A percentile compares a stretch with the other conserved stretches of the same genome.
Conservation (phyloP, 306 rosid genomes). For the Carpinus viminea region DNA sequence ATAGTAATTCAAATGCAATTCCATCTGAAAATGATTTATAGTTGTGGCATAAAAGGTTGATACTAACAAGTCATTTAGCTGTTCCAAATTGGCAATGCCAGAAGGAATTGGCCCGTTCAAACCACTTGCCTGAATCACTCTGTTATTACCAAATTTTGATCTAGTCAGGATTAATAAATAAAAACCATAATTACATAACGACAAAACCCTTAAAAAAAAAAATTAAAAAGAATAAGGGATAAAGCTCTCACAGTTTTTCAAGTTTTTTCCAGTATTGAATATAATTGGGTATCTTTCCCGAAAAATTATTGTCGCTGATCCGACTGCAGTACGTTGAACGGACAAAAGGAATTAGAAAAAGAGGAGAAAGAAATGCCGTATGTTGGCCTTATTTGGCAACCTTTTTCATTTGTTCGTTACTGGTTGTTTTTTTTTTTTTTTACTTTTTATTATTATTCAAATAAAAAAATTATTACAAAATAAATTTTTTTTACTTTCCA, state of each 20-base stretch:
- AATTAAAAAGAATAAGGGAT: slow-evolving; percentile 6
- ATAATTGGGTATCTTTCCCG: slow-evolving; percentile 56
- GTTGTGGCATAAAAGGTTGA: background rate
- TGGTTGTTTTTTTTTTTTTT: too few relatives aligned
- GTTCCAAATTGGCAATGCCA: slow-evolving; percentile 44
- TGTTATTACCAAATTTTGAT: slow-evolving; percentile 29
- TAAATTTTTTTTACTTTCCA: too few relatives aligned
- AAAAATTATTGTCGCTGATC: slow-evolving; percentile 59
- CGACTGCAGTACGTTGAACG: slow-evolving; percentile 60
- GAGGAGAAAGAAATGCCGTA: too few relatives aligned
- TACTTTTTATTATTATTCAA: too few relatives aligned
- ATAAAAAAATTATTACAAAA: too few relatives aligned
- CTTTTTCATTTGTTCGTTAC: too few relatives aligned
- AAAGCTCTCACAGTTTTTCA: slow-evolving; percentile 32
- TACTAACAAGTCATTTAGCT: slow-evolving; percentile 62
- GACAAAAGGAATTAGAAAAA: too few relatives aligned
- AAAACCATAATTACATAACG: background rate
- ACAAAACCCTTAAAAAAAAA: background rate
- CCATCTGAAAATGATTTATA: background rate
- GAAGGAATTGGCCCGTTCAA: slow-evolving; percentile 76
- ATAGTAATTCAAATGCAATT: background rate
- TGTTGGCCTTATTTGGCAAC: too few relatives aligned
- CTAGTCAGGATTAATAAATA: slow-evolving; percentile 11
- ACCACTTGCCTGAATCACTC: slow-evolving; percentile 70
- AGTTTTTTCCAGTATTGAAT: slow-evolving; percentile 68